Evolutionary conservation across 1,284 basidiomycete genomes (phyloP).

Genomic region (Tylopilus orsonianus): DNA sequence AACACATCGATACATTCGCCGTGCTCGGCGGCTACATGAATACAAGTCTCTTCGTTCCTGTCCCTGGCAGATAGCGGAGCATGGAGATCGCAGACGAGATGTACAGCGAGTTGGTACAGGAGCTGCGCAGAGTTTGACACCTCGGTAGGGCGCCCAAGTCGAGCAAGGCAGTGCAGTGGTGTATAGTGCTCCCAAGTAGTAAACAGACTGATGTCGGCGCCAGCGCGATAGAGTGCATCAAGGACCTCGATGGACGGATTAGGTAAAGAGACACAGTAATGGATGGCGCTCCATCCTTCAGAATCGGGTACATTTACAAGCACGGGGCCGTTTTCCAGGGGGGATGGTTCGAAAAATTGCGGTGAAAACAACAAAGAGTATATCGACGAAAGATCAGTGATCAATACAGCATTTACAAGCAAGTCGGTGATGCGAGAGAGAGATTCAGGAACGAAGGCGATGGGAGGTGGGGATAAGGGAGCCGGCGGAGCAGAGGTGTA

Average conservation of each 20-base stretch:
- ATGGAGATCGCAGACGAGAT: constrained; percentile 64
- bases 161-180: constrained; percentile 68
- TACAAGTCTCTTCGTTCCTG: constrained; percentile 85
- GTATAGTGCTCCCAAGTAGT: constrained; percentile 65
- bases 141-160: constrained; percentile 42
- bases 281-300: constrained; percentile 68
- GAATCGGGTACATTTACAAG: constrained; percentile 64
- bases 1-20: constrained; percentile 71
- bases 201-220: constrained; percentile 69
- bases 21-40: constrained; percentile 91
- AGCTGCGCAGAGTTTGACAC: constrained; percentile 39
- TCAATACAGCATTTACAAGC: constrained; percentile 52
- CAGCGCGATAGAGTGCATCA: constrained; percentile 68
- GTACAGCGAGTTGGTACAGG: constrained; percentile 58
- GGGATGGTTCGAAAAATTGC: constrained; percentile 41
- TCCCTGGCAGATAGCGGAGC: constrained; percentile 70
- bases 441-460: constrained; percentile 39
- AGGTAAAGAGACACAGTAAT: constrained; percentile 59
- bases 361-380: constrained; percentile 56
- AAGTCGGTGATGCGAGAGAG: constrained; percentile 43
- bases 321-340: constrained; percentile 43
- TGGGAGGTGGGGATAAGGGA: constrained; percentile 13
- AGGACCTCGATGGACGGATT: constrained; percentile 59
- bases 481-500: constrained; percentile 15
- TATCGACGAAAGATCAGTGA: constrained; percentile 49